Evolutionary conservation across 2,329 filamentous ascomycete genomes (phyloP), one percentile per base, ranked within the genome.

Genomic region (Paraphaeosphaeria minitans): DNA sequence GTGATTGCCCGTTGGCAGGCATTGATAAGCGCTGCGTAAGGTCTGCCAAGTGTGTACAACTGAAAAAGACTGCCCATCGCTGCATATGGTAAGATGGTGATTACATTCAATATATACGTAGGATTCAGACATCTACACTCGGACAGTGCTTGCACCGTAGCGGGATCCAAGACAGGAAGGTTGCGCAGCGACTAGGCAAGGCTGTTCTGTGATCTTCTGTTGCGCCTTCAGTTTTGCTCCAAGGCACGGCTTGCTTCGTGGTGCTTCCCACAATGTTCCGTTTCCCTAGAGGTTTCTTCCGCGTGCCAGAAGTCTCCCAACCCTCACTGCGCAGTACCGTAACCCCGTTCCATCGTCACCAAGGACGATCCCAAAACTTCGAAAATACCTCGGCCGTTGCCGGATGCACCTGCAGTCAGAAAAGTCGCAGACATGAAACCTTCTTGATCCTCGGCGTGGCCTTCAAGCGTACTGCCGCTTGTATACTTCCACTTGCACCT

Each of bases 391-490:
- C 43, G 27, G n/a, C 22, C 22, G 43, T 29, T 22, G 43, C 21
- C 12, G 19, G 21, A 21, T 29, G 43, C 43, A 8, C 27, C 27
- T 29, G 22, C 43, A 5, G 22, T 29, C 41, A 2, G 22, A 21
- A 19, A 4, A 21, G 8, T 43, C 41, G 41, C 41, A 43, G 14
- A 43, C 7, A 21, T 10, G 7, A 8, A 8, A 2, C 43, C 6
- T 27, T 29, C 19, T 4, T 16, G 14, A 22, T 12, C 24, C 37
- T 16, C 12, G 6, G 2, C 9, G 10, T 42, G 14, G 14, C 10
- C 16, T 21, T 43, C 65, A 63, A 27, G 67, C 66, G 52, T 66
- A 69, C 21, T 55, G 53, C 47, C 60, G 61, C 51, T 65, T 63
- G 27, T 63, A 59, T 8, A 55, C 45, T 13, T 52, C 47, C 12